Conservation (phyloP, 1,139 yeast genomes). For the Groenewaldozyma auringiensis region DNA sequence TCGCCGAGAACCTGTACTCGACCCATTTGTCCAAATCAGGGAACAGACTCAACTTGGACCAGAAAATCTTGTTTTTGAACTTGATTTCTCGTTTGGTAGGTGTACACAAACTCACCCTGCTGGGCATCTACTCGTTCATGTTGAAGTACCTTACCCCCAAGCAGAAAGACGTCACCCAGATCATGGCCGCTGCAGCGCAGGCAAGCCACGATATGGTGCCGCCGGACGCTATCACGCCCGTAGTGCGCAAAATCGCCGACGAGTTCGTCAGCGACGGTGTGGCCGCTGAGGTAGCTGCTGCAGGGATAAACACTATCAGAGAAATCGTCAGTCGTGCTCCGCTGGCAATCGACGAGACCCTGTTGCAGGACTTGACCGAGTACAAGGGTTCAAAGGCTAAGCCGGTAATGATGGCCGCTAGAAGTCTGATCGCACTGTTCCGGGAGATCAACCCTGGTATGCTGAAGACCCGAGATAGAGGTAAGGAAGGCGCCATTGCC, state of each 20-base stretch:
- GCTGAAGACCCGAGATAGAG: constrained; percentile 84
- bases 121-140: constrained; percentile 84
- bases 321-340: constrained; percentile 93
- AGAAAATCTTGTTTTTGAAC: constrained; percentile 80
- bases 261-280: constrained; percentile 98
- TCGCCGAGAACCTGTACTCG: constrained; percentile 76
- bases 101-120: constrained; percentile 82
- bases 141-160: constrained; percentile 88
- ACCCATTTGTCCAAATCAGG: constrained; percentile 63
- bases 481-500: constrained; percentile 81
- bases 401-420: constrained; percentile 90
- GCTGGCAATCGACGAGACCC: constrained; percentile 76
- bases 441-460: constrained; percentile 95
- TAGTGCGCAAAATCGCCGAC: constrained; percentile 87
- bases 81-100: constrained; percentile 83
- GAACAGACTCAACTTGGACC: constrained; percentile 68
- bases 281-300: constrained; percentile 95
- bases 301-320: constrained; percentile 90
- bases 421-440: constrained; percentile 76
- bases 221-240: constrained; percentile 74
- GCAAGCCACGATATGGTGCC: constrained; percentile 96
- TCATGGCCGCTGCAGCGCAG: constrained; percentile 95
- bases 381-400: constrained; percentile 91
- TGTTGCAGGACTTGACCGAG: constrained; percentile 81
- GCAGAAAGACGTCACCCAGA: constrained; percentile 88